A percentile compares a stretch with the other conserved stretches of the same genome.
Evolutionary conservation across 169 alveolate species (phyloP).

Genomic region (Amoebophrya sp.): DNA sequence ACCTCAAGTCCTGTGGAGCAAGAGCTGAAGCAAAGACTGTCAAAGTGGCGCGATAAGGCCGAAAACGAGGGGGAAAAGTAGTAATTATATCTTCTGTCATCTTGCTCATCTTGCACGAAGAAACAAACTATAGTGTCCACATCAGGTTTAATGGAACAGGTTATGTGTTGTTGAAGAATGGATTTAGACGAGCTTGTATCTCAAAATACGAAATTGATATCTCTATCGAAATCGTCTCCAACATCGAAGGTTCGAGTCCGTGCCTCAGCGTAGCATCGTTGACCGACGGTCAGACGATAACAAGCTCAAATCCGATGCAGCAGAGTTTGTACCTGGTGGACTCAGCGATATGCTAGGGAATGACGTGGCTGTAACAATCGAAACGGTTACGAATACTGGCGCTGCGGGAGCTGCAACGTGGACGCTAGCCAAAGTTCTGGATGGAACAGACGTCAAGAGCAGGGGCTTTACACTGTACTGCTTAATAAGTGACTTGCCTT

Average conservation of each 20-base stretch:
- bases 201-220: no score
- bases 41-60: background rate
- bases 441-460: background rate
- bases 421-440: background rate
- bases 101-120: no score
- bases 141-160: no score
- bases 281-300: background rate
- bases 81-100: no score
- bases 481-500: background rate
- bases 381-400: background rate
- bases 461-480: background rate
- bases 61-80: background rate
- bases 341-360: background rate
- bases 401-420: background rate
- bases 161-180: no score
- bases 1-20: no score
- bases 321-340: background rate
- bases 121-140: no score
- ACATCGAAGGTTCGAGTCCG: background rate
- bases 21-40: background rate
- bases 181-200: no score
- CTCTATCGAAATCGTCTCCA: no score
- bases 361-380: background rate
- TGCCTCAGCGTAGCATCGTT: background rate
- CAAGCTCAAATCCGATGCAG: background rate